Percentiles rank a stretch among this genome's conserved stretches.
Evolutionary conservation across 176 grass and related monocot genomes (phyloP).

Genomic region (Canna indica): DNA sequence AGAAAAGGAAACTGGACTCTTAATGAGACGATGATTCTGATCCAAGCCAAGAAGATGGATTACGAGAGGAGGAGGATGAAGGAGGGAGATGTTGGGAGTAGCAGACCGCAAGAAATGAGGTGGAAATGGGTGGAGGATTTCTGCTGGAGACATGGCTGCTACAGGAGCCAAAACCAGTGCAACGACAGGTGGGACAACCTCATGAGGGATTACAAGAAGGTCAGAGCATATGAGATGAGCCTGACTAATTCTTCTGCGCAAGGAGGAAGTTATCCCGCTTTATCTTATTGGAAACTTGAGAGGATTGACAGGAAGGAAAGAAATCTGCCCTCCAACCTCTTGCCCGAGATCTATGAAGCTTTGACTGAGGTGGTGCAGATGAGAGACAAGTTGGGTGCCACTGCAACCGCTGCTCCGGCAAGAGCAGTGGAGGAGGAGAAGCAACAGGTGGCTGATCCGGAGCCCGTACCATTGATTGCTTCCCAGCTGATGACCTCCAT

Average conservation of each 20-base stretch:
- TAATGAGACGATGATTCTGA: slow-evolving; percentile 22
- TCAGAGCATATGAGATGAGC: slow-evolving; percentile 20
- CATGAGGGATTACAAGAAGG: slow-evolving; percentile 29
- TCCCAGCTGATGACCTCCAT: neutral
- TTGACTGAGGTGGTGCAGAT: slow-evolving; percentile 16
- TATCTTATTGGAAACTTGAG: slow-evolving; percentile 21
- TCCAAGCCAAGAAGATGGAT: slow-evolving; percentile 26
- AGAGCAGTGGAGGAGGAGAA: neutral
- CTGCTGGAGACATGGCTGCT: slow-evolving; percentile 23
- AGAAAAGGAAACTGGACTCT: slow-evolving; percentile 24
- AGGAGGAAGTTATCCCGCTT: no score
- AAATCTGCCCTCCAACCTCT: slow-evolving; percentile 21
- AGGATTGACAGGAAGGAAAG: slow-evolving; percentile 17
- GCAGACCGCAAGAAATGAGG: slow-evolving; percentile 16
- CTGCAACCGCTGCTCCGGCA: neutral
- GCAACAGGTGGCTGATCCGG: neutral
- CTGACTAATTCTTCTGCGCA: no score
- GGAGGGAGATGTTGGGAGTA: neutral
- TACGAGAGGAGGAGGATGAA: slow-evolving; percentile 12
- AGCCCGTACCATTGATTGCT: neutral
- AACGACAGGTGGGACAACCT: slow-evolving; percentile 30
- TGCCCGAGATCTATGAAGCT: slow-evolving; percentile 21
- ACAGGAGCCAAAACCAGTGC: slow-evolving; percentile 30
- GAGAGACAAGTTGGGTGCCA: neutral
- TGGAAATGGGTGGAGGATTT: slow-evolving; percentile 29